phyloP scores from a whole-genome alignment of 345 rosid species.

The Eucalyptus fibrosa region DNA sequence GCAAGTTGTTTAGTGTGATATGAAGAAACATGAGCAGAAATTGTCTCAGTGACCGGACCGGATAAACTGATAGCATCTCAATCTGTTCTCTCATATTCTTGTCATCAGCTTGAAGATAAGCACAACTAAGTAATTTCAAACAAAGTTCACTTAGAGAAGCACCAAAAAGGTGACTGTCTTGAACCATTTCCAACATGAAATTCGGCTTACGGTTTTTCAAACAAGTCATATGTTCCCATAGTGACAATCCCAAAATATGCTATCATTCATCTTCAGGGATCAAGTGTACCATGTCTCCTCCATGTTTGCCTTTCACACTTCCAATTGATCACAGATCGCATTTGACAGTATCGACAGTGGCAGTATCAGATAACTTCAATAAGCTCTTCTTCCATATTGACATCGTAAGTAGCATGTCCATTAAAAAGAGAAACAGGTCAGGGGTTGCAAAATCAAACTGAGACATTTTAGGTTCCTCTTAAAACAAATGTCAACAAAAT shows the following conservation, averaged over 20 bases:
- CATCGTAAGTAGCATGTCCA: slow-evolving; percentile 56
- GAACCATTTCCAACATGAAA: slow-evolving; percentile 13
- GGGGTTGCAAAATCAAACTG: slow-evolving; percentile 49
- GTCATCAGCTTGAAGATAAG: slow-evolving; percentile 17
- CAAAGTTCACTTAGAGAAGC: slow-evolving; percentile 9
- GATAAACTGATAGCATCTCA: slow-evolving; percentile 10
- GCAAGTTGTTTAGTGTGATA: slow-evolving; percentile 51
- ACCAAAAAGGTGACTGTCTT: slow-evolving; percentile 17
- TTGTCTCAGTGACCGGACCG: slow-evolving; percentile 26
- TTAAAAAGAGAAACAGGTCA: slow-evolving; percentile 17
- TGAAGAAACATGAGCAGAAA: slow-evolving; percentile 51
- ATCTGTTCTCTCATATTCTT: slow-evolving; percentile 22
- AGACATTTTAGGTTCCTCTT: slow-evolving; percentile 41
- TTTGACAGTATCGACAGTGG: slow-evolving; percentile 7
- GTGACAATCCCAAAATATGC: slow-evolving; percentile 42
- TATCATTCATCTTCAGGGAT: slow-evolving; percentile 74
- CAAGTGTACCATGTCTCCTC: slow-evolving; percentile 7
- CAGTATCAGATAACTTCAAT: slow-evolving; percentile 12
- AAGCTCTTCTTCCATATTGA: slow-evolving; percentile 39
- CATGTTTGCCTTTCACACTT: slow-evolving; percentile 7
- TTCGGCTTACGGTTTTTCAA: slow-evolving; percentile 45
- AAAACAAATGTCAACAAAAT: slow-evolving; percentile 57
- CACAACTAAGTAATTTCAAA: slow-evolving; percentile 5
- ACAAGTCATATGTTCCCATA: slow-evolving; percentile 68
- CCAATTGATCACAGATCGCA: neutral